Base-by-base conservation (phyloP, 306 rosid genomes). In the Gastrolobium bilobum region DNA sequence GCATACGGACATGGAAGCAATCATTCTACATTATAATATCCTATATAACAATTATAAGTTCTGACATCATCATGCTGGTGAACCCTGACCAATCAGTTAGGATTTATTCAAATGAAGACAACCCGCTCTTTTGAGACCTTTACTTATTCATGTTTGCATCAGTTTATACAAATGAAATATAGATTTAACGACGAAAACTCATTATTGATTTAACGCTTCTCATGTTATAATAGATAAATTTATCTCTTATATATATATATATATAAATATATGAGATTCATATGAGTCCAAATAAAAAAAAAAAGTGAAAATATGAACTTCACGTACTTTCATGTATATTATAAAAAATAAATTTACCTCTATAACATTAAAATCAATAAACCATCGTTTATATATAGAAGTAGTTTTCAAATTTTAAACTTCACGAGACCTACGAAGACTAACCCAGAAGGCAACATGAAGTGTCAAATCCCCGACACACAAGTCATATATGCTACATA, bases 1-100 rank as follows among this genome's bases (percentile, higher is more conserved):
- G 66, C 83, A 72, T 65, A 78, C 64, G 61, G 68, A 75, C 85
- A 81, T 75, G 14, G 74, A 35, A 59, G 61, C 73, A 76, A 60
- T 81, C 81, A 76, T 76, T 75, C 78, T 60, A 52, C 40, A 6
- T 51, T 61, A 69, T 58, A 76, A 76, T 76, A 70, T 75, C 57
- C 2, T 62, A 73, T 46, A 54, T 59, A 63, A 52, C 44, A 44
- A 10, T n/a, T 62, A 34, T 51, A 67, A 50, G 48, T 61, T 15
- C 51, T 52, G 76, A 83, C 75, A 71, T 75, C 78, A 76, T 61
- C 78, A 51, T 69, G 62, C 68, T 70, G 66, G 59, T 76, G 81
- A 76, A 68, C 75, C 81, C 76, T 68, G 42, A 39, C 81, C 78
- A 76, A 76, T 33, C 80, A 68, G 43, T 75, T 67, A 38, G 39